Evolutionary conservation across 2,329 filamentous ascomycete genomes (phyloP).

Genomic region (Cadophora sp.): DNA sequence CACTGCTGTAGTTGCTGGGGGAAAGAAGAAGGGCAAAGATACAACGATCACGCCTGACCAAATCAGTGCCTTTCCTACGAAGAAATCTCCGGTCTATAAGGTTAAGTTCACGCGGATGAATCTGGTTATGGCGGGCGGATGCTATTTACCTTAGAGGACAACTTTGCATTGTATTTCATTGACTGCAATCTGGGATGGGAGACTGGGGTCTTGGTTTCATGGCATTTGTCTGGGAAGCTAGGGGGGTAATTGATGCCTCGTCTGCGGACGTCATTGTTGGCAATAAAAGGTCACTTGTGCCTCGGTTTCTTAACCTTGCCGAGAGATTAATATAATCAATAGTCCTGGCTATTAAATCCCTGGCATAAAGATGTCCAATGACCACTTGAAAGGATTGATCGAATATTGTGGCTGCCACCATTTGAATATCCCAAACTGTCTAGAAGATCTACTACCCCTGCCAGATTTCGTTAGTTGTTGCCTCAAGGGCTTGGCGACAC

Average conservation of each 20-base stretch:
- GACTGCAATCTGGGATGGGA: background rate
- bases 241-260: background rate
- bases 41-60: constrained; percentile 91
- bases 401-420: too few relatives aligned
- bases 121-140: constrained; percentile 83
- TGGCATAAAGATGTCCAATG: too few relatives aligned
- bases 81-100: constrained; percentile 94
- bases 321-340: too few relatives aligned
- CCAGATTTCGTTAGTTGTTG: constrained; percentile 2
- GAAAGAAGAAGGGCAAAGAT: constrained; percentile 86
- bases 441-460: background rate
- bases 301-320: too few relatives aligned
- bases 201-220: background rate
- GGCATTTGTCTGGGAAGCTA: background rate
- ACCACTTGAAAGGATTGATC: too few relatives aligned
- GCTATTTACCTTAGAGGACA: constrained; percentile 49
- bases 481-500: constrained; percentile 25
- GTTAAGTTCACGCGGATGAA: constrained; percentile 97
- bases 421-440: background rate
- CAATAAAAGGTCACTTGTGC: constrained; percentile 1
- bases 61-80: constrained; percentile 92
- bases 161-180: background rate
- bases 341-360: too few relatives aligned
- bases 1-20: constrained; percentile 40
- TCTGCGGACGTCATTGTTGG: background rate